Percentiles rank a stretch among this genome's conserved stretches.
Conservation (phyloP, 352 stramenopile genomes). For the Globisporangium recalcitrans region DNA sequence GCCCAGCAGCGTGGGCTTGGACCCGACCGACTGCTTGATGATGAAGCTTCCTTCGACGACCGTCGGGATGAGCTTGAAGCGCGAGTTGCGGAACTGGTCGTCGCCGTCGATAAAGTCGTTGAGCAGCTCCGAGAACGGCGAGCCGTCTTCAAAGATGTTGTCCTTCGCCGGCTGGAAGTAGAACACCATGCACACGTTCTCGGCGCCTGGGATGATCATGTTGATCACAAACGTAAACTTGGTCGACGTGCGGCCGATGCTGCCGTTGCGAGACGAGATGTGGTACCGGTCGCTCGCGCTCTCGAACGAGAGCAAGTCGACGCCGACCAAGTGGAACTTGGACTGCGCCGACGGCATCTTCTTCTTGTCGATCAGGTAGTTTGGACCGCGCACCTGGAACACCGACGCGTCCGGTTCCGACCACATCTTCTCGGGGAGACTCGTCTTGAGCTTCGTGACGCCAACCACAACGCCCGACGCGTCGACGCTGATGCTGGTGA, state of each 20-base stretch:
- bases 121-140: constrained; percentile 82
- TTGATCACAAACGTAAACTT: constrained; percentile 90
- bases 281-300: constrained; percentile 68
- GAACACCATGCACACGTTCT: constrained; percentile 81
- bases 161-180: constrained; percentile 81
- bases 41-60: constrained; percentile 97
- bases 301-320: constrained; percentile 82
- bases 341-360: constrained; percentile 70
- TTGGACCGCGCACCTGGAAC: constrained; percentile 81
- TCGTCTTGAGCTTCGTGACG: constrained; percentile 65
- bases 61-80: constrained; percentile 98
- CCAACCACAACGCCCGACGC: constrained; percentile 53
- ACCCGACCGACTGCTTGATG: constrained; percentile 93
- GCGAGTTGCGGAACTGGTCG: constrained; percentile 93
- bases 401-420: constrained; percentile 72
- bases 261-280: constrained; percentile 61
- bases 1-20: constrained; percentile 94
- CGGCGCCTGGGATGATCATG: constrained; percentile 80
- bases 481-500: constrained; percentile 46
- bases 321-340: constrained; percentile 77
- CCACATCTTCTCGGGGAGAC: constrained; percentile 80
- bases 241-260: constrained; percentile 56
- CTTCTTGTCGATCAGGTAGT: constrained; percentile 88
- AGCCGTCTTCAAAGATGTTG: constrained; percentile 85
- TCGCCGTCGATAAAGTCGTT: constrained; percentile 92